These are phyloP conservation scores for Ascoidea asiatica DNA, from an alignment of 805 yeast species.

Conservation along the genomic window DNA sequence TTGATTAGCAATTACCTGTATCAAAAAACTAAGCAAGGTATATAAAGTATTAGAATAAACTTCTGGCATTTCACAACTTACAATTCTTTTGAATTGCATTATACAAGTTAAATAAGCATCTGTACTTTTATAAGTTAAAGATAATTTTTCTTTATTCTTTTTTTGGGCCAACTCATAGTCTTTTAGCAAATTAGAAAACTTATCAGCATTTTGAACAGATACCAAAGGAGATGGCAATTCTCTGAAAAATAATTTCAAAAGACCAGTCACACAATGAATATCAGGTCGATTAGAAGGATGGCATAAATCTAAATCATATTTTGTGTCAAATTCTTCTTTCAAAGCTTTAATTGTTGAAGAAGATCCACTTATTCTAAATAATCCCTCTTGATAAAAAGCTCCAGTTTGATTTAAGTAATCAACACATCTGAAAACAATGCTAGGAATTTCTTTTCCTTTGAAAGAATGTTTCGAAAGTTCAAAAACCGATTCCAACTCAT, in stretches of 20 bases:
- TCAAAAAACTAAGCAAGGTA: slow-evolving; percentile 54
- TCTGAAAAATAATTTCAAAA: slow-evolving; percentile 70
- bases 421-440: slow-evolving; percentile 64
- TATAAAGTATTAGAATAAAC: slow-evolving; percentile 47
- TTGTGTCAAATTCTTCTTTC: slow-evolving; percentile 53
- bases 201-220: slow-evolving; percentile 26
- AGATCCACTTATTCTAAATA: slow-evolving; percentile 84
- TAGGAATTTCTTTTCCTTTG: slow-evolving; percentile 40
- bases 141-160: slow-evolving; percentile 5
- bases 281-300: slow-evolving; percentile 32
- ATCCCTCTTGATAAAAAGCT: slow-evolving; percentile 80
- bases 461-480: slow-evolving; percentile 35
- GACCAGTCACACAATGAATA: slow-evolving; percentile 77
- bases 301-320: slow-evolving; percentile 56
- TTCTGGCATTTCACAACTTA: slow-evolving; percentile 26
- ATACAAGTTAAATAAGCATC: slow-evolving; percentile 8
- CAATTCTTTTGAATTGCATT: slow-evolving; percentile 8
- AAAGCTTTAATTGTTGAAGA: slow-evolving; percentile 59
- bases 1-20: slow-evolving; percentile 45
- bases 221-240: slow-evolving; percentile 61
- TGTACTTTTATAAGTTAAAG: slow-evolving; percentile 4
- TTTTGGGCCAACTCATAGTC: not conserved
- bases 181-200: not conserved
- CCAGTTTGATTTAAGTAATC: slow-evolving; percentile 49
- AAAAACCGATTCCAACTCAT: slow-evolving; percentile 39